A percentile compares a stretch with the other conserved stretches of the same genome.
Evolutionary conservation across 495 filamentous ascomycete species (phyloP).

Genomic region (Beverwykella pulmonaria): DNA sequence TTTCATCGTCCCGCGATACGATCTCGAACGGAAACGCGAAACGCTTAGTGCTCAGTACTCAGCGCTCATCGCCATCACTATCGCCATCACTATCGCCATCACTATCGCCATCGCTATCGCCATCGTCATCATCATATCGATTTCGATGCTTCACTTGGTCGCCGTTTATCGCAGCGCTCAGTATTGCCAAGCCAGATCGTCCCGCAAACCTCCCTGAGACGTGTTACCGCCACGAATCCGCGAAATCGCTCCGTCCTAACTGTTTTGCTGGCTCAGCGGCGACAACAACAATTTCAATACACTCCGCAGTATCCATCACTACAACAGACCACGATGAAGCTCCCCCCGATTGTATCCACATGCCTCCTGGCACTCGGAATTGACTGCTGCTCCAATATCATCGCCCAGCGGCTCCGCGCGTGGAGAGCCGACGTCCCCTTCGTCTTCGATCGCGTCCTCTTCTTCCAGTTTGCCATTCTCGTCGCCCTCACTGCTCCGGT

Average conservation of each 20-base stretch:
- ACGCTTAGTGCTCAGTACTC: too few relatives aligned
- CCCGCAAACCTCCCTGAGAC: not conserved
- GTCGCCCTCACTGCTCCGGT: constrained; percentile 17
- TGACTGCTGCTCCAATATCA: constrained; percentile 30
- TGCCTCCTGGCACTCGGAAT: constrained; percentile 28
- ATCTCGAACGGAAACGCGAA: too few relatives aligned
- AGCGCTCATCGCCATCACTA: too few relatives aligned
- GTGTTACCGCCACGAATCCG: not conserved
- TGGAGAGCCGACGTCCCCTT: constrained; percentile 17
- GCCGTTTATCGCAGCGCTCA: not conserved
- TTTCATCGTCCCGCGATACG: too few relatives aligned
- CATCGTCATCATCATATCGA: too few relatives aligned
- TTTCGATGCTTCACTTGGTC: too few relatives aligned
- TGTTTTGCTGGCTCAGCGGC: too few relatives aligned
- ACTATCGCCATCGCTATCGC: too few relatives aligned
- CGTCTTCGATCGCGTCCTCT: constrained; percentile 31
- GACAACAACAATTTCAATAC: too few relatives aligned
- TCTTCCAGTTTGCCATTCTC: constrained; percentile 30
- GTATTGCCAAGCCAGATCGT: not conserved
- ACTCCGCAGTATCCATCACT: not conserved
- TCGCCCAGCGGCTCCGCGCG: constrained; percentile 28
- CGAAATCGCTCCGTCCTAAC: not conserved
- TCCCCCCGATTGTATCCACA: constrained; percentile 18
- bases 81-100: too few relatives aligned
- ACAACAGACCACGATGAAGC: constrained; percentile 12